These are phyloP conservation scores for Castanea mollissima DNA, from an alignment of 306 rosid genomes.

Conservation along the genomic window DNA sequence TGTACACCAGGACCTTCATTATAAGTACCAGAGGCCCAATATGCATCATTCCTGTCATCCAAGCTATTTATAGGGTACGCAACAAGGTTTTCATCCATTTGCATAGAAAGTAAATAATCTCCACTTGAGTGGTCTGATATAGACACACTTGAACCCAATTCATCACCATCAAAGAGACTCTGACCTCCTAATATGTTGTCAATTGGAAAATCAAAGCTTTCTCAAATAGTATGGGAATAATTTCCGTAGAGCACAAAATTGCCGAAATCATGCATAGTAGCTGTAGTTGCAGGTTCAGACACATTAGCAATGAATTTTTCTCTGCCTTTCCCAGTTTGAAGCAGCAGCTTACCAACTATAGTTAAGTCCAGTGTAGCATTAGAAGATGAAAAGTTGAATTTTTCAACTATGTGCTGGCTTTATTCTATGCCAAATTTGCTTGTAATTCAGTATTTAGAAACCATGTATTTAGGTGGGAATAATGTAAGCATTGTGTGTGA, in stretches of 20 bases:
- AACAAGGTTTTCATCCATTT: not conserved
- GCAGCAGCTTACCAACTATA: not conserved
- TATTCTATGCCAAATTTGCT: too few relatives aligned
- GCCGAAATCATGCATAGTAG: not conserved
- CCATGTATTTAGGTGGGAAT: too few relatives aligned
- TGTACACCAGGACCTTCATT: rapidly evolving
- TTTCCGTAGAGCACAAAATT: not conserved
- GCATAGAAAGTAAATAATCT: not conserved
- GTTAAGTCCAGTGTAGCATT: not conserved
- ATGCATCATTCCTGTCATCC: not conserved
- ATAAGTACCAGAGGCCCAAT: not conserved
- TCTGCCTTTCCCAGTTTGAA: not conserved
- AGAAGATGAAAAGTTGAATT: too few relatives aligned
- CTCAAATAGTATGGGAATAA: not conserved
- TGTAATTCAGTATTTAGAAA: too few relatives aligned
- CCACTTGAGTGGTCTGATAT: not conserved
- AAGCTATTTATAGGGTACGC: not conserved
- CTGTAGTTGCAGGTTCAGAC: not conserved
- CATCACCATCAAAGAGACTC: not conserved
- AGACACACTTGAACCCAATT: not conserved
- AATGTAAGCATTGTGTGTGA: too few relatives aligned
- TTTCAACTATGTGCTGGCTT: too few relatives aligned
- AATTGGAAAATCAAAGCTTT: not conserved
- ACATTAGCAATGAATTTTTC: not conserved
- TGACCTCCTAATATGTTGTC: slow-evolving; percentile 10